Evolutionary conservation across 768 basidiomycete species (phyloP).

Genomic region (Lactarius indigo): DNA sequence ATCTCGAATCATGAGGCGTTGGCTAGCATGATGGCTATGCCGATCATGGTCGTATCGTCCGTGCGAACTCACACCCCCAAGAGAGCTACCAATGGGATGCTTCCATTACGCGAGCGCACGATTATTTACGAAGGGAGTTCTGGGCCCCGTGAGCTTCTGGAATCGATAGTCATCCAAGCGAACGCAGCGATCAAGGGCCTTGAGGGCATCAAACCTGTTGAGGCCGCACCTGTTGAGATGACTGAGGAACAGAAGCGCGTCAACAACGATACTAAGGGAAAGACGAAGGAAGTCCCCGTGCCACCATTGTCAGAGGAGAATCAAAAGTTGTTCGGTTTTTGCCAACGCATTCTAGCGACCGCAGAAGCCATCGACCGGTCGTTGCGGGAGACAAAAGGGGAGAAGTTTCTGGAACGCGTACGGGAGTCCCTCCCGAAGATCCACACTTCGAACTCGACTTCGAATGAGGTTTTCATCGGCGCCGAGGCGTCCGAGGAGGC

Average conservation of each 20-base stretch:
- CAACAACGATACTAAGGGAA: slow-evolving; percentile 63
- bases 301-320: slow-evolving; percentile 64
- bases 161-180: slow-evolving; percentile 89
- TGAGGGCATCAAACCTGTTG: slow-evolving; percentile 57
- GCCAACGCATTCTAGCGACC: slow-evolving; percentile 78
- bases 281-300: slow-evolving; percentile 52
- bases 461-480: slow-evolving; percentile 40
- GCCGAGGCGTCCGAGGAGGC: slow-evolving; percentile 63
- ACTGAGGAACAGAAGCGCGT: slow-evolving; percentile 90
- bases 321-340: slow-evolving; percentile 73
- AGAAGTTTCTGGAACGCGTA: slow-evolving; percentile 77
- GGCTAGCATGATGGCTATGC: slow-evolving; percentile 96
- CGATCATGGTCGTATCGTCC: slow-evolving; percentile 81
- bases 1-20: slow-evolving; percentile 91
- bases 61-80: slow-evolving; percentile 61
- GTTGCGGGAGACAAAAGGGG: slow-evolving; percentile 84
- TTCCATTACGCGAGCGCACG: slow-evolving; percentile 69
- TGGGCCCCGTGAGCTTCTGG: slow-evolving; percentile 86
- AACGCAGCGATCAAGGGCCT: slow-evolving; percentile 88
- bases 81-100: slow-evolving; percentile 43
- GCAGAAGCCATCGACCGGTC: slow-evolving; percentile 85
- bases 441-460: slow-evolving; percentile 42
- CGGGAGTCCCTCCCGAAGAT: slow-evolving; percentile 75
- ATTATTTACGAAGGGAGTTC: slow-evolving; percentile 89
- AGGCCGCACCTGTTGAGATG: slow-evolving; percentile 52